Evolutionary conservation across 345 rosid species (phyloP).

Genomic region (Fremontodendron californicum): DNA sequence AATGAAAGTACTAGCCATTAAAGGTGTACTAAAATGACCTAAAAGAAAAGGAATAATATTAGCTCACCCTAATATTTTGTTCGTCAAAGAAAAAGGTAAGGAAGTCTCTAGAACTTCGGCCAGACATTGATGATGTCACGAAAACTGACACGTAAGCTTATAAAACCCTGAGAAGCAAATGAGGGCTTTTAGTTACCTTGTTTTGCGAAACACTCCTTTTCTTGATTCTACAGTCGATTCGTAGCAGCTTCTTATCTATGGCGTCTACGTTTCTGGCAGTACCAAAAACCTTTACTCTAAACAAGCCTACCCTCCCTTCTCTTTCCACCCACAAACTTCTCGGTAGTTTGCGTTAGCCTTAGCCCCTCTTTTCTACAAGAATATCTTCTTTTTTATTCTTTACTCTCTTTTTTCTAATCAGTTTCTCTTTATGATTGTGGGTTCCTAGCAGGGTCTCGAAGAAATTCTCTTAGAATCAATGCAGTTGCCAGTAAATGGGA

Average conservation of each 20-base stretch:
- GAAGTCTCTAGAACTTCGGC: slow-evolving; percentile 7
- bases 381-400: not conserved
- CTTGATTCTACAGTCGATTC: too few relatives aligned
- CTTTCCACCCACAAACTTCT: slow-evolving; percentile 26
- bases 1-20: too few relatives aligned
- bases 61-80: too few relatives aligned
- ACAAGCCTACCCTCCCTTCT: slow-evolving; percentile 26
- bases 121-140: not conserved
- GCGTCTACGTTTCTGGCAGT: slow-evolving; percentile 50
- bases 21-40: too few relatives aligned
- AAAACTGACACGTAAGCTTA: not conserved
- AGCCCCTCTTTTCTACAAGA: not conserved
- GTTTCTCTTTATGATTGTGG: not conserved
- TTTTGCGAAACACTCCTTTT: not conserved
- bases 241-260: slow-evolving; percentile 31
- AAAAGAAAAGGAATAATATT: too few relatives aligned
- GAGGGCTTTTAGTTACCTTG: not conserved
- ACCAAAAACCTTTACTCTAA: slow-evolving; percentile 39
- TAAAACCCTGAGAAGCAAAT: not conserved
- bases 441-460: slow-evolving; percentile 34
- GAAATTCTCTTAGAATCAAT: slow-evolving; percentile 49
- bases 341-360: slow-evolving; percentile 27
- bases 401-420: not conserved
- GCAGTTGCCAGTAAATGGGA: slow-evolving; percentile 76
- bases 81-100: not conserved